A percentile compares a stretch with the other conserved stretches of the same genome.
These are phyloP conservation scores for Epichloe bromicola DNA, from an alignment of 2,329 filamentous ascomycete species.

Conservation along the genomic window DNA sequence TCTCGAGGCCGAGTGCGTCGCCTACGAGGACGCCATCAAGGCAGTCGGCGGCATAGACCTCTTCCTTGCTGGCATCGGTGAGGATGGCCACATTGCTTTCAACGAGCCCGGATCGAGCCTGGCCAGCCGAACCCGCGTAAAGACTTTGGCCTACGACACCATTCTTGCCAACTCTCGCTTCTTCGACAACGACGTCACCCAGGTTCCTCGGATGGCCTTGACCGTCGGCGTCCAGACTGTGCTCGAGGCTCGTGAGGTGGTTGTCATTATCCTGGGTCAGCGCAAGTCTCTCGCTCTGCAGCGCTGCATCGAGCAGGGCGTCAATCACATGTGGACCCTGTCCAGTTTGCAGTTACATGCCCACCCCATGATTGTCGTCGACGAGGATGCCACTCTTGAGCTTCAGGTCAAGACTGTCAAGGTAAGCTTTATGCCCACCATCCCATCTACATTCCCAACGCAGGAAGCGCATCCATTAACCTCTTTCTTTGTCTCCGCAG, in stretches of 20 bases:
- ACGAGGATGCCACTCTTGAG: conserved; percentile 66
- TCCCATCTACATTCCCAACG: neutral
- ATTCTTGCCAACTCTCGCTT: conserved; percentile 77
- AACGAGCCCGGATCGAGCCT: conserved; percentile 78
- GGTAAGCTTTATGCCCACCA: conserved; percentile 20
- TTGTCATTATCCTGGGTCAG: conserved; percentile 69
- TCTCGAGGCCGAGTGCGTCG: conserved; percentile 62
- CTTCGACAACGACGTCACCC: conserved; percentile 60
- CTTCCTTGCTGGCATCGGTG: conserved; percentile 73
- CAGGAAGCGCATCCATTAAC: neutral
- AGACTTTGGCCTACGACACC: conserved; percentile 78
- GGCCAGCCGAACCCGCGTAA: conserved; percentile 66
- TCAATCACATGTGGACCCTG: conserved; percentile 87
- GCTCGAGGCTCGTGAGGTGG: conserved; percentile 67
- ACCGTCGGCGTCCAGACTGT: conserved; percentile 79
- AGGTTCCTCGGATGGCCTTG: conserved; percentile 70
- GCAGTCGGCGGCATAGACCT: conserved; percentile 67
- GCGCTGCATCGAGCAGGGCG: conserved; percentile 65
- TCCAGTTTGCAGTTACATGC: conserved; percentile 70
- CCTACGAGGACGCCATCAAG: conserved; percentile 69
- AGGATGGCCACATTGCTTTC: conserved; percentile 82
- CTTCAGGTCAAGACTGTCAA: conserved; percentile 62
- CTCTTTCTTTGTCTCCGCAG: conserved; percentile 18
- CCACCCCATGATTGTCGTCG: conserved; percentile 70
- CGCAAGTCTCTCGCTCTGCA: conserved; percentile 72